These are phyloP conservation scores for Pterocarpus santalinus DNA, from an alignment of 306 rosid species.

Conservation along the genomic window DNA sequence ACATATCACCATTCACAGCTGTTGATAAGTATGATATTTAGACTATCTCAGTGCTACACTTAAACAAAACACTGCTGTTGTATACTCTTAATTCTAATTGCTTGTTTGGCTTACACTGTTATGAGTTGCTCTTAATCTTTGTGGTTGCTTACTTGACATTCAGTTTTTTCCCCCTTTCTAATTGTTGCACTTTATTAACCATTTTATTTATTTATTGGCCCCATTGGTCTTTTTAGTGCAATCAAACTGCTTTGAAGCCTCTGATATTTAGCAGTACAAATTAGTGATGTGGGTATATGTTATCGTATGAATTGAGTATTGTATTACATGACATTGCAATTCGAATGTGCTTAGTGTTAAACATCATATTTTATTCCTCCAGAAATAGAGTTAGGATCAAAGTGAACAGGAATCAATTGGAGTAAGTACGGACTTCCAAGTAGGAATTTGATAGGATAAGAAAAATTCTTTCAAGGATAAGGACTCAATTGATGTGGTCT, in stretches of 20 bases:
- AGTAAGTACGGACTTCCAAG: slow-evolving; percentile 21
- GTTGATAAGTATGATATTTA: slow-evolving; percentile 82
- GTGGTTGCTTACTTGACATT: slow-evolving; percentile 31
- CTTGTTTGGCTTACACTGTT: slow-evolving; percentile 16
- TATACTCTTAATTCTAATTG: slow-evolving; percentile 20
- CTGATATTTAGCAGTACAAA: slow-evolving; percentile 13
- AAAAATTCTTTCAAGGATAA: background rate
- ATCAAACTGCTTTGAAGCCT: background rate
- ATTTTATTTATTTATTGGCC: slow-evolving; percentile 2
- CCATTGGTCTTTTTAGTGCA: slow-evolving; percentile 9
- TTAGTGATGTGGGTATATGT: background rate
- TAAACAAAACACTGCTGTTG: background rate
- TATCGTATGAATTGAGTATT: background rate
- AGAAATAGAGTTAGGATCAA: background rate
- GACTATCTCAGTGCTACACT: slow-evolving; percentile 9
- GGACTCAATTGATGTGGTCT: slow-evolving; percentile 16
- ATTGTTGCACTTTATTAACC: slow-evolving; percentile 3
- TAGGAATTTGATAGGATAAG: slow-evolving; percentile 14
- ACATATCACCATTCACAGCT: slow-evolving; percentile 95
- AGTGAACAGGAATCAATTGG: background rate
- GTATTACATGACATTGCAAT: slow-evolving; percentile 23
- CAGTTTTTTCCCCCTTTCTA: slow-evolving; percentile 18
- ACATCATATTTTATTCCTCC: slow-evolving; percentile 15
- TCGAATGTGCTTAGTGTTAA: background rate
- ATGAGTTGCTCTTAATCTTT: slow-evolving; percentile 18